Base-by-base conservation (phyloP, 2,329 filamentous ascomycete genomes). In the Pseudonectria foliicola region DNA sequence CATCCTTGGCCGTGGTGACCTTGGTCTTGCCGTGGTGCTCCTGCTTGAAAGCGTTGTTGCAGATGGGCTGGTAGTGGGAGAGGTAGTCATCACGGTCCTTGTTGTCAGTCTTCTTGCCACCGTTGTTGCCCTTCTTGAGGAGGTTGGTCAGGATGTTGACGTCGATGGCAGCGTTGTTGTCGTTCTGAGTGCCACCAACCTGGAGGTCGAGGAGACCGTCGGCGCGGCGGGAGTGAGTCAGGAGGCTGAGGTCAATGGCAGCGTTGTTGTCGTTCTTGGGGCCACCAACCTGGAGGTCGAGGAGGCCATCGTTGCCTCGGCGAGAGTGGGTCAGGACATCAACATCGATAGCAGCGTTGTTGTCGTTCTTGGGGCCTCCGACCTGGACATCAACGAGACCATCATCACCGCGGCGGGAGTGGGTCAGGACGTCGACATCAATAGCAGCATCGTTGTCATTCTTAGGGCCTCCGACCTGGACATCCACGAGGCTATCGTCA, bases 61-160 rank as follows among this genome's bases (percentile, higher is more conserved):
- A 52, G 31, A 45, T 37, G 34, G 49, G 49, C 45, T 49, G 43
- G 47, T 49, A 52, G 45, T 49, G 40, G 25, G 34, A 40, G 34
- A 44, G 37, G 40, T 35, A 26, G 14, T 41, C 24, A 3, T 35
- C 13, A 11, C 12, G 25, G 37, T 21, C 4, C 13, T 14, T 13
- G 34, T 36, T 34, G 35, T 12, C 16, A 25, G 14, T 11, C 12
- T 31, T 34, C 13, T 8, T 14, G 27, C 13, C 11, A 15, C 11
- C 24, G 29, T 25, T 32, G 24, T 33, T 30, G 16, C 33, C 30
- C 23, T 31, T 37, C 29, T 31, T 23, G 15, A 21, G 18, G 8
- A 21, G 18, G 8, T 5, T 21, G 18, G 18, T 21, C 18, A 21
- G 18, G 18, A 21, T 21, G 8, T 21, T 8, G 8, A 21, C 8